Percentiles rank a stretch among this genome's conserved stretches.
Evolutionary conservation across 108 stramenopile species (phyloP).

Genomic region (Discostella pseudostelligera): DNA sequence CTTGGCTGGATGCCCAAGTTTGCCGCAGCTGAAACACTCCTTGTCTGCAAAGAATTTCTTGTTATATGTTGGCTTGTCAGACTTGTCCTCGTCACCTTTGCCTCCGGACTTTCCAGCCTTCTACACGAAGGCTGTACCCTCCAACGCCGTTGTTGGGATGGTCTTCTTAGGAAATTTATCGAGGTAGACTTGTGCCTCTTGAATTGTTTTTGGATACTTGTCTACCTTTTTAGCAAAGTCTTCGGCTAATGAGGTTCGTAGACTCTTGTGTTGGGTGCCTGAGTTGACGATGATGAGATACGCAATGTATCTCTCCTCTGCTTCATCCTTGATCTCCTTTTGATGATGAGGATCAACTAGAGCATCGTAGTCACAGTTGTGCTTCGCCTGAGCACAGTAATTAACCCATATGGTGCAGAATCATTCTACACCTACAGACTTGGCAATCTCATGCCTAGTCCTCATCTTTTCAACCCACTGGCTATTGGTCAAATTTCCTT

Average conservation of each 20-base stretch:
- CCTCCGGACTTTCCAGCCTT: slow-evolving; percentile 6
- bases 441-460: neutral
- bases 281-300: neutral
- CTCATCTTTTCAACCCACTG: neutral
- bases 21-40: slow-evolving; percentile 11
- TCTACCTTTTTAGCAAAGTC: neutral
- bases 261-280: neutral
- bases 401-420: neutral
- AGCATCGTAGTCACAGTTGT: neutral
- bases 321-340: too few species aligned
- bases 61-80: neutral
- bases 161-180: neutral
- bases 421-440: neutral
- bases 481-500: neutral
- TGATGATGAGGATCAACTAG: too few species aligned
- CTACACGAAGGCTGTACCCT: slow-evolving; percentile 20
- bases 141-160: neutral
- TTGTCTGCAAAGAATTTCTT: slow-evolving; percentile 10
- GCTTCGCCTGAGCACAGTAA: neutral
- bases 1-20: slow-evolving; percentile 1
- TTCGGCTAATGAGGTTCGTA: neutral
- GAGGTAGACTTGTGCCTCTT: too few species aligned
- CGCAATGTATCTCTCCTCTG: neutral
- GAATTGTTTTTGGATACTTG: too few species aligned
- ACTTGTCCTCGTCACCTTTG: neutral